Percentiles rank a stretch among this genome's conserved stretches.
Conservation (phyloP, 2,329 filamentous ascomycete species). For the Amylocarpus encephaloides region DNA sequence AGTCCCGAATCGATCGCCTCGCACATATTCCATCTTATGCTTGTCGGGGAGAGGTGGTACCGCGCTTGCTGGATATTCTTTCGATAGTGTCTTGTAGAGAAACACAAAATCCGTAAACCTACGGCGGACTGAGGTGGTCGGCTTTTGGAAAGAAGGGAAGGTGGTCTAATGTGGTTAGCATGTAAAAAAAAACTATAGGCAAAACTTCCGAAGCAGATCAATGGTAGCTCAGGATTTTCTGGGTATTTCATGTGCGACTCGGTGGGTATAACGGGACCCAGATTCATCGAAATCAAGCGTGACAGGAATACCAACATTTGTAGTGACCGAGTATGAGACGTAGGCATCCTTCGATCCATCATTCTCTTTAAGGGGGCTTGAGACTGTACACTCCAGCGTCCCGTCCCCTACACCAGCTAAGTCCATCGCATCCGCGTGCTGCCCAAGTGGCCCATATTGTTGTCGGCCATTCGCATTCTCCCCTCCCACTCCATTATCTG, state of each 20-base stretch:
- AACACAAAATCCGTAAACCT: conserved; percentile 98
- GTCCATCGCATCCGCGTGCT: conserved; percentile 39
- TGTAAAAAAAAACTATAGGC: neutral
- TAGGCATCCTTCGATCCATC: conserved; percentile 96
- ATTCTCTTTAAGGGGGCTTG: conserved; percentile 84
- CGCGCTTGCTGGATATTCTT: conserved; percentile 85
- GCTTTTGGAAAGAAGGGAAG: conserved; percentile 85
- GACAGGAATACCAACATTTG: conserved; percentile 54
- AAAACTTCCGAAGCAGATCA: neutral
- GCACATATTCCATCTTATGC: conserved; percentile 98
- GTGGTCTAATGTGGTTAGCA: conserved; percentile 57
- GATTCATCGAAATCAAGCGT: neutral
- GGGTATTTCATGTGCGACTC: neutral
- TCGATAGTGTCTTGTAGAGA: conserved; percentile 81
- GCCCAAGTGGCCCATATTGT: conserved; percentile 27
- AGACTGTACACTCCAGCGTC: conserved; percentile 75
- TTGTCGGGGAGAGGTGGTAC: conserved; percentile 95
- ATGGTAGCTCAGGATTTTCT: neutral
- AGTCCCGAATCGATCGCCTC: conserved; percentile 86
- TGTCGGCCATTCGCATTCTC: conserved; percentile 19
- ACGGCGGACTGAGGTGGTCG: conserved; percentile 72
- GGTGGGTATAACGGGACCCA: neutral
- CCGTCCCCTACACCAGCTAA: conserved; percentile 62
- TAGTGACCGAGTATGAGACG: conserved; percentile 91
- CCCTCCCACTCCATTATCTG: conserved; percentile 26